Evolutionary conservation across 2,329 filamentous ascomycete species (phyloP), one percentile per base, ranked within the genome.

Genomic region (Colletotrichum sp.): DNA sequence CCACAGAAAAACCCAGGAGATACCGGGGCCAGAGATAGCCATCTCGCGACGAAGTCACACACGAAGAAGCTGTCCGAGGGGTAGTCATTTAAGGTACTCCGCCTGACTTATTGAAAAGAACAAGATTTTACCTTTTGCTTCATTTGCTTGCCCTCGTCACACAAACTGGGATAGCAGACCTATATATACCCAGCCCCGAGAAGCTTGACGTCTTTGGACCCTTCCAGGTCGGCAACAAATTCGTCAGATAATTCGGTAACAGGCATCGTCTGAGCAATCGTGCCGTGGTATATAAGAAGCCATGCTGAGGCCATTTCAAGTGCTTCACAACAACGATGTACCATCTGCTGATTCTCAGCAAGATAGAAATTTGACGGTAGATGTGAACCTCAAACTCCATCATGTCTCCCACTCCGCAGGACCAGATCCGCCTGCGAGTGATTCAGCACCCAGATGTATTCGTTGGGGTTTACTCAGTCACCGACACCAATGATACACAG

Each of bases 21-120:
- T 2, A 21, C 6, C 2, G 0, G 3, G 2, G 43, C 10, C 3
- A 7, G 43, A 0, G 0, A 48, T 1, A 48, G 39, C 0, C 18
- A 12, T 48, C 18, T n/a, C 9, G 39, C 3, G 39, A 48, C 39
- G 2, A n/a, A 10, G 2, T 12, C 7, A 2, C 7, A 12, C 1
- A n/a, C 9, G 6, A 48, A 12, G 39, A 48, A n/a, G 39, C 0
- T 4, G 0, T 10, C 9, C 3, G 0, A 48, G 4, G 9, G 18
- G 1, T 3, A n/a, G 18, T 7, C 18, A 2, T 9, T 48, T 8
- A 0, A 21, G 39, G 0, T n/a, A 48, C 39, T 9, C 2, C 18
- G 2, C 18, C 1, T 6, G 5, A 48, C 9, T 6, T n/a, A 4
- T n/a, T 6, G 39, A n/a, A 2, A 48, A n/a, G 18, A 48, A 48